These are phyloP conservation scores for Fusarium armeniacum DNA, from an alignment of 2,329 filamentous ascomycete species.

Conservation along the genomic window DNA sequence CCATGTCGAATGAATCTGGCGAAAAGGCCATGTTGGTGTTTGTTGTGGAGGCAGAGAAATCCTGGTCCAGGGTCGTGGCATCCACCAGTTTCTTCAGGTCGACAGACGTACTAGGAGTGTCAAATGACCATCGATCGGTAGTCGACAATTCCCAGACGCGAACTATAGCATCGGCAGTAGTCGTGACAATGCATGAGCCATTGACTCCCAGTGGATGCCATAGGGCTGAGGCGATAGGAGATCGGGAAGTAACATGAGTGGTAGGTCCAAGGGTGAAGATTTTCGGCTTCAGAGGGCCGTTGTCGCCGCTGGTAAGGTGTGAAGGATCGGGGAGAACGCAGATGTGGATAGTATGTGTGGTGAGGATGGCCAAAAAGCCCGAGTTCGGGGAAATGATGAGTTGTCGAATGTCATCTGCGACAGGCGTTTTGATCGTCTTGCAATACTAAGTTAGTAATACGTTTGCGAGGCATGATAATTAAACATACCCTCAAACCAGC, in stretches of 20 bases:
- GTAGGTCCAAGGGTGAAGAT: slow-evolving; percentile 94
- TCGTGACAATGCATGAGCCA: slow-evolving; percentile 85
- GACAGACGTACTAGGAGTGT: slow-evolving; percentile 83
- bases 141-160: slow-evolving; percentile 90
- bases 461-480: not conserved
- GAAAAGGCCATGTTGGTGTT: slow-evolving; percentile 86
- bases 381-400: slow-evolving; percentile 86
- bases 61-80: slow-evolving; percentile 83
- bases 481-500: slow-evolving; percentile 55
- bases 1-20: slow-evolving; percentile 91
- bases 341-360: slow-evolving; percentile 89
- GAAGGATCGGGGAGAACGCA: slow-evolving; percentile 85
- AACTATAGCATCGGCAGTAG: slow-evolving; percentile 89
- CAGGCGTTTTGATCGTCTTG: slow-evolving; percentile 81
- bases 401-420: slow-evolving; percentile 86
- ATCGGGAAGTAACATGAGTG: slow-evolving; percentile 88
- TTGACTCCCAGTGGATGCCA: slow-evolving; percentile 95
- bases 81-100: slow-evolving; percentile 92
- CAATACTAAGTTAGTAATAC: slow-evolving; percentile 18
- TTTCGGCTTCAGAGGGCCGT: slow-evolving; percentile 79
- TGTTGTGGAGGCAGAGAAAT: slow-evolving; percentile 82
- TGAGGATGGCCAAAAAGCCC: slow-evolving; percentile 86
- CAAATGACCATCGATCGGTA: slow-evolving; percentile 89
- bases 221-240: slow-evolving; percentile 82
- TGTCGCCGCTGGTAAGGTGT: slow-evolving; percentile 78